A percentile compares a stretch with the other conserved stretches of the same genome.
These are phyloP conservation scores for Asterochloris erici DNA, from an alignment of 139 green algal species.

Conservation along the genomic window DNA sequence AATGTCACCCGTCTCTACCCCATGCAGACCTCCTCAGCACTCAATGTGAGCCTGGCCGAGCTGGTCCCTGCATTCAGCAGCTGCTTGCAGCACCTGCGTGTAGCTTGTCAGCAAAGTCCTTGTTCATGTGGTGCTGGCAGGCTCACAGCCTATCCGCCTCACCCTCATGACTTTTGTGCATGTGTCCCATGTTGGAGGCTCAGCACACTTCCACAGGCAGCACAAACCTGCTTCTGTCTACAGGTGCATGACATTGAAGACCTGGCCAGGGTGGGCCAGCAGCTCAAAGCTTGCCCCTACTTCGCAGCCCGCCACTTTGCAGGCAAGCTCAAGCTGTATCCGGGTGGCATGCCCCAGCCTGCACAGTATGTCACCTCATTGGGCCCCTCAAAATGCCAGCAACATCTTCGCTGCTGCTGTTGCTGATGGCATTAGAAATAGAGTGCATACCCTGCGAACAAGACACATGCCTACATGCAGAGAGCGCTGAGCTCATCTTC, in stretches of 20 bases:
- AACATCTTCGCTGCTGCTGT: too few species aligned
- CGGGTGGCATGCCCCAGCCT: not conserved
- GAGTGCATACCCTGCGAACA: too few species aligned
- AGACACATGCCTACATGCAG: not conserved
- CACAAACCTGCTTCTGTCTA: not conserved
- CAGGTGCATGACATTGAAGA: slow-evolving; percentile 94
- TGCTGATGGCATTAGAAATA: too few species aligned
- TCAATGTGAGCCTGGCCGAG: not conserved
- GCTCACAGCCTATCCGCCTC: not conserved
- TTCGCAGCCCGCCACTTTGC: slow-evolving; percentile 66
- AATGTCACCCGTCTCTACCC: slow-evolving; percentile 27
- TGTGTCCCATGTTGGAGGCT: not conserved
- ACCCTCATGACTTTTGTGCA: not conserved
- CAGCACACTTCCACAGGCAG: not conserved
- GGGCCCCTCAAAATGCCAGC: too few species aligned
- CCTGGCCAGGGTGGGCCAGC: slow-evolving; percentile 50
- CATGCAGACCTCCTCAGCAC: slow-evolving; percentile 1
- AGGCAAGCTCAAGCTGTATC: slow-evolving; percentile 7
- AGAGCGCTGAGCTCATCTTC: slow-evolving; percentile 89
- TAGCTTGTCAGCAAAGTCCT: not conserved
- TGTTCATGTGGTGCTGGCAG: not conserved
- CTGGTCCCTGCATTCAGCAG: not conserved
- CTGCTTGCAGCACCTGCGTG: not conserved
- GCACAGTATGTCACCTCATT: not conserved
- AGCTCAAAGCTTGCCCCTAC: slow-evolving; percentile 81